phyloP scores from a whole-genome alignment of 2,329 filamentous ascomycete genomes.

The Aspergillus eucalypticola region DNA sequence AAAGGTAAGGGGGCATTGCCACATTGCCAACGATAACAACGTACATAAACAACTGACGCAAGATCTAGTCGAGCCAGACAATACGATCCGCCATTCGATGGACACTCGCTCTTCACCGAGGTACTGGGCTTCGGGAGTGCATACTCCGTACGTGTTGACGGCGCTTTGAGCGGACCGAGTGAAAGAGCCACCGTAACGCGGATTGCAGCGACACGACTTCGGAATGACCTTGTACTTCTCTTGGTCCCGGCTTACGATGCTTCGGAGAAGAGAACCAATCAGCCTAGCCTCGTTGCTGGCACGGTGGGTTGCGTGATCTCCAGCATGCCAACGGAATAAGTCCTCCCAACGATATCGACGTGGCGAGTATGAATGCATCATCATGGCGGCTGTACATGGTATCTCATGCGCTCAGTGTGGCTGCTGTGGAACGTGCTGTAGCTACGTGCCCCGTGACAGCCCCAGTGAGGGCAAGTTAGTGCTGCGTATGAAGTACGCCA shows the following conservation, averaged over 20 bases:
- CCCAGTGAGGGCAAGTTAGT: not conserved
- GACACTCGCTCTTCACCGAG: not conserved
- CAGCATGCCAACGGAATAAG: not conserved
- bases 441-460: not conserved
- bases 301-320: not conserved
- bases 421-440: not conserved
- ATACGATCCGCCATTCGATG: not conserved
- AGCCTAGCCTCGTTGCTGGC: not conserved
- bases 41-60: not conserved
- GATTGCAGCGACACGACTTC: not conserved
- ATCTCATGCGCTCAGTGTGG: not conserved
- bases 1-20: not conserved
- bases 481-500: not conserved
- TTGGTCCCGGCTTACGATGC: not conserved
- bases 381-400: slow-evolving; percentile 1
- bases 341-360: not conserved
- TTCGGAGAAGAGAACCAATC: not conserved
- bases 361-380: not conserved
- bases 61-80: not conserved
- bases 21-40: not conserved
- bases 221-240: not conserved
- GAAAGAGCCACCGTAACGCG: not conserved
- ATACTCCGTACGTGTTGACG: not conserved
- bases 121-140: not conserved
- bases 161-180: not conserved